These are phyloP conservation scores for Macrophomina phaseolina DNA, from an alignment of 2,329 filamentous ascomycete genomes.

Conservation along the genomic window DNA sequence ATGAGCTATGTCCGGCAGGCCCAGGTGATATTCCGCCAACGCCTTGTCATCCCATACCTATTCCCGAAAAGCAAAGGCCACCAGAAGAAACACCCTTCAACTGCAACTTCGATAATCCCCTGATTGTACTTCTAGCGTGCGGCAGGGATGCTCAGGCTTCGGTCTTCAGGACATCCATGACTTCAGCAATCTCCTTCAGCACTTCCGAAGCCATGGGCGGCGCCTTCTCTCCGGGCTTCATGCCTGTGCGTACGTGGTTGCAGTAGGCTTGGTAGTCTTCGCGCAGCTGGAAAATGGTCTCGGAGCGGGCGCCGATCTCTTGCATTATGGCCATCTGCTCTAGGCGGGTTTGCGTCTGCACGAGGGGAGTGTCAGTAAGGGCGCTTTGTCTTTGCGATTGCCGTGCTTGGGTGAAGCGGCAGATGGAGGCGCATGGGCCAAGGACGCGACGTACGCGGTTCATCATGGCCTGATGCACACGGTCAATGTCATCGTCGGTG, in stretches of 20 bases:
- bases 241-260: not conserved
- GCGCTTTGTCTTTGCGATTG: too few relatives aligned
- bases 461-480: constrained; percentile 12
- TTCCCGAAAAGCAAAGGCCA: too few relatives aligned
- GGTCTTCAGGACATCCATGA: constrained; percentile 12
- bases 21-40: too few relatives aligned
- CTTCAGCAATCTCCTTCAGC: constrained; percentile 16
- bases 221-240: constrained; percentile 13
- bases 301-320: constrained; percentile 5
- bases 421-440: too few relatives aligned
- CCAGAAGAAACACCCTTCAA: too few relatives aligned
- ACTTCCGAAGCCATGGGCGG: constrained; percentile 15
- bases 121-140: not conserved
- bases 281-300: constrained; percentile 10
- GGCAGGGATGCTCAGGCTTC: not conserved
- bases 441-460: not conserved
- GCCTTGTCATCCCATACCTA: too few relatives aligned
- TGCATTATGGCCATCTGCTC: constrained; percentile 22
- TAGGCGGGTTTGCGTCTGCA: constrained; percentile 6
- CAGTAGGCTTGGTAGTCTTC: constrained; percentile 17
- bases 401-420: not conserved
- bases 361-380: not conserved
- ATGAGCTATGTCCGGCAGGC: too few relatives aligned
- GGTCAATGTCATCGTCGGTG: constrained; percentile 1
- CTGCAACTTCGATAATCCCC: too few relatives aligned